Conservation (phyloP, 306 rosid species). For the Nissolia schottii region DNA sequence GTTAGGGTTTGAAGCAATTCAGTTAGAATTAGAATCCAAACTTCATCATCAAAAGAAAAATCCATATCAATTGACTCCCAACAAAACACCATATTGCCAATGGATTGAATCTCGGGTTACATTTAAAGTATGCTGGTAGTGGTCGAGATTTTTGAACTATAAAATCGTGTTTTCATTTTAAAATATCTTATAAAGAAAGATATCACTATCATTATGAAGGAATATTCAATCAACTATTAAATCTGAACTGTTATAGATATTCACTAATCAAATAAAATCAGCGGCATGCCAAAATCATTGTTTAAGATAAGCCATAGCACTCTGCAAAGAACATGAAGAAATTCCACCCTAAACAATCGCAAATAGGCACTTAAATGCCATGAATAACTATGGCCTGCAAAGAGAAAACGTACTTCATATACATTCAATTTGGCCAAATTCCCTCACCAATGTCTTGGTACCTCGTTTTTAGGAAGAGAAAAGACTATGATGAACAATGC, state of each 20-base stretch:
- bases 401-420: too few relatives aligned
- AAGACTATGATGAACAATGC: too few relatives aligned
- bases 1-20: not conserved
- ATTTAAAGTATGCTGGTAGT: not conserved
- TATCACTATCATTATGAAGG: not conserved
- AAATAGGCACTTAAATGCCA: not conserved
- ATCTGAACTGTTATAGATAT: not conserved
- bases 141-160: not conserved
- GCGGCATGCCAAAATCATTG: slow-evolving; percentile 2
- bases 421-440: too few relatives aligned
- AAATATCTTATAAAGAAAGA: not conserved
- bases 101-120: not conserved
- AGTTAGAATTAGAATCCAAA: not conserved
- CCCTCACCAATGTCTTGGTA: too few relatives aligned
- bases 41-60: not conserved
- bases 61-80: not conserved
- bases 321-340: slow-evolving; percentile 3
- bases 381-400: not conserved
- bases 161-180: not conserved
- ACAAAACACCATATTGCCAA: not conserved
- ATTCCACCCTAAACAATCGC: not conserved
- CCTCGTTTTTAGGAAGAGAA: too few relatives aligned
- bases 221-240: not conserved
- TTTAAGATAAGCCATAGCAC: not conserved
- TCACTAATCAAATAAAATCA: not conserved